phyloP scores from a whole-genome alignment of 2,329 filamentous ascomycete species.

The Colletotrichum aenigma region DNA sequence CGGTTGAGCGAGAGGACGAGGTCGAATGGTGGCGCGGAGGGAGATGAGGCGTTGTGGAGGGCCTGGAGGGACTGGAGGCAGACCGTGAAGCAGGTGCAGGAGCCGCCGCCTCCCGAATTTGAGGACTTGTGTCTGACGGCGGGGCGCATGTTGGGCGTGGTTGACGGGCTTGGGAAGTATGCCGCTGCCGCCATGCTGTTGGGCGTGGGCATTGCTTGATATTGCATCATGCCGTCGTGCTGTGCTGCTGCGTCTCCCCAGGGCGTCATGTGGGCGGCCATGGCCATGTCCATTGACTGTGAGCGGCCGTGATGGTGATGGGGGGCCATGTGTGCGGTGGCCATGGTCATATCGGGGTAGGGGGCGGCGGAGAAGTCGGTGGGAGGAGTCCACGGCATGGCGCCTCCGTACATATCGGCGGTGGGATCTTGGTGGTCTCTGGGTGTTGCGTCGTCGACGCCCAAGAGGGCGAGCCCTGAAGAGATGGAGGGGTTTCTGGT shows the following conservation, averaged over 20 bases:
- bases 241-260: constrained; percentile 30
- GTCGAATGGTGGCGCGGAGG: constrained; percentile 44
- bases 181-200: constrained; percentile 34
- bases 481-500: constrained; percentile 37
- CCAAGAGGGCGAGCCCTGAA: constrained; percentile 33
- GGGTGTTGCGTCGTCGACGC: constrained; percentile 30
- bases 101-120: constrained; percentile 26
- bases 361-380: constrained; percentile 35
- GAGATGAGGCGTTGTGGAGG: constrained; percentile 48
- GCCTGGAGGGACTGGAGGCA: constrained; percentile 52
- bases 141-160: constrained; percentile 38
- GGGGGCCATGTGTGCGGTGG: constrained; percentile 27
- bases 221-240: constrained; percentile 34
- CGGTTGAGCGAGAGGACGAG: constrained; percentile 49
- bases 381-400: constrained; percentile 44
- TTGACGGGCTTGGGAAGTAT: constrained; percentile 44
- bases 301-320: constrained; percentile 33
- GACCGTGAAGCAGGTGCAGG: constrained; percentile 50
- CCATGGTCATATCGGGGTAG: constrained; percentile 36
- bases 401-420: constrained; percentile 37
- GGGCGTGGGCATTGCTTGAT: constrained; percentile 38
- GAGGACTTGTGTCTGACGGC: constrained; percentile 23
- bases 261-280: constrained; percentile 26
- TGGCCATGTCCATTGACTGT: constrained; percentile 40
- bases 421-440: constrained; percentile 21